phyloP scores from a whole-genome alignment of 2,329 filamentous ascomycete species.

The Helotiales sp. region DNA sequence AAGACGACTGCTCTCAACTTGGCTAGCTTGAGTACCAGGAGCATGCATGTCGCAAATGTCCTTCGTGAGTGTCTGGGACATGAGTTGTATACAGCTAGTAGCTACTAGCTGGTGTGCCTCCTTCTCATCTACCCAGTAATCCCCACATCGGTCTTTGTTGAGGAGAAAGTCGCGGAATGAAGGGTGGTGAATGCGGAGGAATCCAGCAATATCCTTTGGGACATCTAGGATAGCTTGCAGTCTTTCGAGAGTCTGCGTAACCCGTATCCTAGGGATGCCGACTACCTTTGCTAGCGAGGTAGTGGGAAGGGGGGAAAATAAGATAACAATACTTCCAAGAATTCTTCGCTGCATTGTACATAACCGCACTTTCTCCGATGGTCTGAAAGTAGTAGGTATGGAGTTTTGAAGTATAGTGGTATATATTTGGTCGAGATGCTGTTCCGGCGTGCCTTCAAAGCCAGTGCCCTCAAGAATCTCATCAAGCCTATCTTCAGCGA shows the following conservation, averaged over 20 bases:
- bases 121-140: not conserved
- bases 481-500: too few species aligned
- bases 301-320: constrained; percentile 6
- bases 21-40: not conserved
- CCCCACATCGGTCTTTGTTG: not conserved
- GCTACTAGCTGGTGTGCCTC: not conserved
- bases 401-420: not conserved
- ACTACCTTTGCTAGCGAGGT: not conserved
- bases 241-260: not conserved
- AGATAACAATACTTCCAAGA: constrained; percentile 13
- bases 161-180: not conserved
- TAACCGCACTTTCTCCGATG: not conserved
- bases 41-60: constrained; percentile 13
- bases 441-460: not conserved
- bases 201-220: not conserved
- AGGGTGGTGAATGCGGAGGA: not conserved
- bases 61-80: constrained; percentile 2
- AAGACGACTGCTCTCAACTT: not conserved
- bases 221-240: not conserved
- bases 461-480: not conserved
- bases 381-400: not conserved
- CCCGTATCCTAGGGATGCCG: not conserved
- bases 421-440: not conserved
- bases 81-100: not conserved
- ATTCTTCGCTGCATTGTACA: too few species aligned